These are phyloP conservation scores for Parastagonospora avenae DNA, from an alignment of 2,329 filamentous ascomycete genomes.

Conservation along the genomic window DNA sequence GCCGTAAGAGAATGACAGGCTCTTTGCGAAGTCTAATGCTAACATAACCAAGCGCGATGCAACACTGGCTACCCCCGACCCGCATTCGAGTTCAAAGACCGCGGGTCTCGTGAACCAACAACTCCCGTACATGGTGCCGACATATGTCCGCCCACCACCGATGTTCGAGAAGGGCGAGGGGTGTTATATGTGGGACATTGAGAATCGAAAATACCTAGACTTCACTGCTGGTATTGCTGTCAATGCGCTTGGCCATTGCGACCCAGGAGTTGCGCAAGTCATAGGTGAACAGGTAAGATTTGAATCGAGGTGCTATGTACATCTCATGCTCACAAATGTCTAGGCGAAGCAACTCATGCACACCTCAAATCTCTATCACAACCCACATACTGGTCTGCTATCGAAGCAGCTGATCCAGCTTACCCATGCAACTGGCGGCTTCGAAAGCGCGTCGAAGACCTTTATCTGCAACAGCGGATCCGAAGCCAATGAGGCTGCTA, in stretches of 20 bases:
- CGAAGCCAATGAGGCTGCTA: slow-evolving; percentile 95
- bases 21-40: slow-evolving; percentile 4
- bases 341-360: slow-evolving; percentile 75
- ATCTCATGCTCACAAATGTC: slow-evolving; percentile 14
- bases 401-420: slow-evolving; percentile 83
- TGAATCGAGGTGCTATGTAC: background rate
- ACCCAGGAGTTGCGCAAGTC: slow-evolving; percentile 75
- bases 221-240: slow-evolving; percentile 97
- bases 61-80: slow-evolving; percentile 70
- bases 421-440: slow-evolving; percentile 78
- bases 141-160: slow-evolving; percentile 86
- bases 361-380: slow-evolving; percentile 95
- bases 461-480: slow-evolving; percentile 97
- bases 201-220: slow-evolving; percentile 88
- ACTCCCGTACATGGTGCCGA: slow-evolving; percentile 90
- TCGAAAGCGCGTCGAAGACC: slow-evolving; percentile 78
- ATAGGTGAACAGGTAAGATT: slow-evolving; percentile 75
- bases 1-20: slow-evolving; percentile 31
- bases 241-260: slow-evolving; percentile 88
- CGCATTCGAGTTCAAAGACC: slow-evolving; percentile 73
- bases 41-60: slow-evolving; percentile 35
- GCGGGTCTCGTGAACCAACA: slow-evolving; percentile 75
- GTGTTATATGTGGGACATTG: slow-evolving; percentile 86
- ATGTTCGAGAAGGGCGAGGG: slow-evolving; percentile 90
- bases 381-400: slow-evolving; percentile 89